Conservation (phyloP, 1,139 yeast genomes). For the Candida albicans region DNA sequence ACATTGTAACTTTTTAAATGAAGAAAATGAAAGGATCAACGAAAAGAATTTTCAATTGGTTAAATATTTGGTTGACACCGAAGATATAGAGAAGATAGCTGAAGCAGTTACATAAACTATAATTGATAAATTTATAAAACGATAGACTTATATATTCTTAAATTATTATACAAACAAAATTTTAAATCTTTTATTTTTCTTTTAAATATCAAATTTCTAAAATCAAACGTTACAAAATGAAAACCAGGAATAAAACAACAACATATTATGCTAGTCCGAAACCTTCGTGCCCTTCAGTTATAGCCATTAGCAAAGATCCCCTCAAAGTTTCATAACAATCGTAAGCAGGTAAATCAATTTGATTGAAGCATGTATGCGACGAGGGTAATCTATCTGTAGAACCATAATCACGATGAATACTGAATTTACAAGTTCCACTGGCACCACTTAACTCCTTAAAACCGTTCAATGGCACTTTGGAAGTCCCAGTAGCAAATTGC, state of each 20-base stretch:
- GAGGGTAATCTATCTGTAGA: constrained; percentile 85
- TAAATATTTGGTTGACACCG: constrained; percentile 29
- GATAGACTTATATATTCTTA: neutral
- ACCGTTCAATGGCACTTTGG: constrained; percentile 94
- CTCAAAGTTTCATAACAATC: constrained; percentile 84
- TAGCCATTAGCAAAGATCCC: constrained; percentile 76
- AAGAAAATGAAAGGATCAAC: constrained; percentile 47
- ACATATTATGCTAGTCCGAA: constrained; percentile 72
- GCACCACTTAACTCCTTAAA: constrained; percentile 90
- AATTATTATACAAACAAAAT: neutral
- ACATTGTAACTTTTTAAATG: constrained; percentile 56
- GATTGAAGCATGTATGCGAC: constrained; percentile 93
- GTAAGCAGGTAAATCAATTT: constrained; percentile 92
- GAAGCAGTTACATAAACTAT: constrained; percentile 4
- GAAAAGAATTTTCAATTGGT: constrained; percentile 29
- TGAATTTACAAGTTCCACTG: constrained; percentile 82
- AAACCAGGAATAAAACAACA: neutral
- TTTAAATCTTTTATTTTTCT: too few species aligned
- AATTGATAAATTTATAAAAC: neutral
- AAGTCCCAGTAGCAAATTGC: constrained; percentile 97
- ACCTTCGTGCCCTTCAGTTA: constrained; percentile 95
- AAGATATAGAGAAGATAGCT: constrained; percentile 27
- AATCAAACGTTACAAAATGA: neutral
- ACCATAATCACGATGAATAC: constrained; percentile 89
- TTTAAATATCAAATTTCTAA: too few species aligned